phyloP scores from a whole-genome alignment of 73 alveolate genomes.

The Paramecium caudatum region DNA sequence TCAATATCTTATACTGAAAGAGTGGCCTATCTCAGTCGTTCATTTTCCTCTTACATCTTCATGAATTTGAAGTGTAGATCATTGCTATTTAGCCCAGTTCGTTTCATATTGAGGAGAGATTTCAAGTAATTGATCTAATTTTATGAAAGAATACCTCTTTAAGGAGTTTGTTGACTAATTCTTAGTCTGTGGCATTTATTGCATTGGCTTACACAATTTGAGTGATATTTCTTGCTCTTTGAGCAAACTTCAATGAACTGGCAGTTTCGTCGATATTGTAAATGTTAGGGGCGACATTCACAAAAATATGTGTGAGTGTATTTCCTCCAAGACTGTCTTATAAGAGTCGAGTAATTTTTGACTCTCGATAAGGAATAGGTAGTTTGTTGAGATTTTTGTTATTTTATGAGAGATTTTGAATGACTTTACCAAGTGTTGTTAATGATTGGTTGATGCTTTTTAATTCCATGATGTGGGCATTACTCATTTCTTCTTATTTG shows the following conservation, averaged over 20 bases:
- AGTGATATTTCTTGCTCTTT: conserved; percentile 89
- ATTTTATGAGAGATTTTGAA: conserved; percentile 67
- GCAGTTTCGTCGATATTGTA: conserved; percentile 90
- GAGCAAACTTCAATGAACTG: conserved; percentile 93
- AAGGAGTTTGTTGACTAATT: conserved; percentile 83
- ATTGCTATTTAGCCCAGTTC: conserved; percentile 81
- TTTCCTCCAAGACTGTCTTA: conserved; percentile 94
- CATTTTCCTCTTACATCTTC: conserved; percentile 83
- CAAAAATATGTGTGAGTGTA: conserved; percentile 85
- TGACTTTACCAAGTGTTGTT: conserved; percentile 90
- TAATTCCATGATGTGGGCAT: conserved; percentile 87
- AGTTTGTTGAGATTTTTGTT: conserved; percentile 72
- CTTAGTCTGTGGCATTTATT: conserved; percentile 89
- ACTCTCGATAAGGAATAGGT: conserved; percentile 91
- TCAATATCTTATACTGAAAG: conserved; percentile 81
- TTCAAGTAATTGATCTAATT: conserved; percentile 81
- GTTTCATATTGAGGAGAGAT: conserved; percentile 82
- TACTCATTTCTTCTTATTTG: conserved; percentile 85
- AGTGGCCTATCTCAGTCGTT: conserved; percentile 77
- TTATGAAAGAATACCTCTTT: conserved; percentile 76
- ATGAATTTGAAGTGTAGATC: conserved; percentile 79
- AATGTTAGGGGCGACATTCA: conserved; percentile 88
- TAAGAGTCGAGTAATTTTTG: conserved; percentile 91
- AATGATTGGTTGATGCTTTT: conserved; percentile 88
- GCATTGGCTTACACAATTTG: conserved; percentile 84